Conservation (phyloP, 768 basidiomycete genomes). For the Boletus subparvulus region DNA sequence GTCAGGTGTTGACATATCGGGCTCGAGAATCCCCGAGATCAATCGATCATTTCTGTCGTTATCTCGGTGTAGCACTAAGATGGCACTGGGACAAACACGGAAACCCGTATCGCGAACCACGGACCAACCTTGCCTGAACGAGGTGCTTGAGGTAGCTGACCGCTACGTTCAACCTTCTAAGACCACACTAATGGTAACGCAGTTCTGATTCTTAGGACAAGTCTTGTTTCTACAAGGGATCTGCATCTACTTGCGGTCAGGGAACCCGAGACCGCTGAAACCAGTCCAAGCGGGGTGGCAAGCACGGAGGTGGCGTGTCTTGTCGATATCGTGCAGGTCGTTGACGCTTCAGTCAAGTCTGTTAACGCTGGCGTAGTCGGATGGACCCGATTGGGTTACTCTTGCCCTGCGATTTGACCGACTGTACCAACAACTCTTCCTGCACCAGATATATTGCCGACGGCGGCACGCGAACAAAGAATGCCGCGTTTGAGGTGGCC, state of each 20-base stretch:
- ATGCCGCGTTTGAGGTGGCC: no score
- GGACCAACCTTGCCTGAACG: slow-evolving; percentile 13
- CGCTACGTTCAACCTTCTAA: not conserved
- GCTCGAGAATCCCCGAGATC: not conserved
- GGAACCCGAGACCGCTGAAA: slow-evolving; percentile 61
- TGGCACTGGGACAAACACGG: not conserved
- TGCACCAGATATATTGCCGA: no score
- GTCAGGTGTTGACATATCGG: not conserved
- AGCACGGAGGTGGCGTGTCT: slow-evolving; percentile 61
- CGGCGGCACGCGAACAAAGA: no score
- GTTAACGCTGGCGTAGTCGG: not conserved
- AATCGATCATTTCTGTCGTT: not conserved
- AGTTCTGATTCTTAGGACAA: not conserved
- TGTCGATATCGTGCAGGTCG: slow-evolving; percentile 54
- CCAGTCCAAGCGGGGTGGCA: slow-evolving; percentile 66
- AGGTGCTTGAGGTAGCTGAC: not conserved
- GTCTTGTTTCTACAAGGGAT: not conserved
- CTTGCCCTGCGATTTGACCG: no score
- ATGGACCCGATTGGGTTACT: not conserved
- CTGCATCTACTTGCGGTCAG: slow-evolving; percentile 43
- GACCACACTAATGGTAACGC: not conserved
- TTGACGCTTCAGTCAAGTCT: slow-evolving; percentile 55
- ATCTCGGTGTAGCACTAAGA: not conserved
- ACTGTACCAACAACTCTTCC: no score
- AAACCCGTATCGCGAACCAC: not conserved